Evolutionary conservation across 805 yeast genomes (phyloP), one percentile per base, ranked within the genome.

Genomic region (Lipomyces kockii): DNA sequence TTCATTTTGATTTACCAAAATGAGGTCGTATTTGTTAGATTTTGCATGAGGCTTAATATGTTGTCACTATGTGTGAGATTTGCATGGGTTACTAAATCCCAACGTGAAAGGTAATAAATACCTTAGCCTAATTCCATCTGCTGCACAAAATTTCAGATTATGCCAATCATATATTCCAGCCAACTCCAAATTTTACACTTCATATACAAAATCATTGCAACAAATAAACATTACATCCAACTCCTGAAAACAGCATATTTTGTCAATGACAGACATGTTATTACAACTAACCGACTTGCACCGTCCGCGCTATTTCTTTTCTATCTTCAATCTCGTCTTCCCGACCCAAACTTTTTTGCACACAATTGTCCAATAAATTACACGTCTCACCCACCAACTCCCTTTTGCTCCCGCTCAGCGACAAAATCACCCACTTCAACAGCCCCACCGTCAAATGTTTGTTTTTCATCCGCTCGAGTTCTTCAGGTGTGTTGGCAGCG

Each of bases 401-500:
- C 76, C 78, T 73, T 17, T 66, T 70, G 53, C 71, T 65, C 60
- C 69, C 73, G 53, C 69, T 68, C 37, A 78, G 57, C 27, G 76
- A 66, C 60, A 71, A 70, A 35, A 73, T 69, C 14, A 75, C 76
- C 68, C 77, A 65, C 54, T 74, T 68, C 49, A 88, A 74, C 55
- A 89, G 76, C 0, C 93, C 93, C 12, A 85, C 83, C 34, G 87
- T 78, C 60, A 85, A 78, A 68, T 86, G 82, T 72, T 80, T 83
- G 64, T 82, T 78, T 35, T 77, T 75, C 35, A 86, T 71, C 3
- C 77, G 61, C 14, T 71, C 70, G 22, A 71, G 60, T 52, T 70
- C 66, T 25, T 69, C 69, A 9, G 72, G 67, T 4, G 74, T 71
- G 25, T 29, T 76, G 51, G 82, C 83, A 34, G 73, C 70, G 55